Evolutionary conservation across 2,329 filamentous ascomycete species (phyloP).

Genomic region (Ophiocordyceps camponoti-floridani): DNA sequence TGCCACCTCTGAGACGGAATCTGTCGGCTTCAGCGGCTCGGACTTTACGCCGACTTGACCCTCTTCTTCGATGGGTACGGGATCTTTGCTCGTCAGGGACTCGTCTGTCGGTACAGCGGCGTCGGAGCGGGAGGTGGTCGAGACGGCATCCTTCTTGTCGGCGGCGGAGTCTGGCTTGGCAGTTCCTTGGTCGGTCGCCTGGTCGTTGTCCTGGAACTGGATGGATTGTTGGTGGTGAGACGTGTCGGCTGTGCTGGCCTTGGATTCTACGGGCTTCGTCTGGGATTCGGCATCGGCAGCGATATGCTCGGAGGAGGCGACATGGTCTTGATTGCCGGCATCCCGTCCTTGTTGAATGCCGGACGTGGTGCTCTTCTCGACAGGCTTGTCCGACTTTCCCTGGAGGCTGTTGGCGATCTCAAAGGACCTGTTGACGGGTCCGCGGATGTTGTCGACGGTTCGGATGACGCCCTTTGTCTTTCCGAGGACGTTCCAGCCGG

Average conservation of each 20-base stretch:
- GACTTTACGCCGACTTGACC: slow-evolving; percentile 2
- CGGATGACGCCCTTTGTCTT: slow-evolving; percentile 11
- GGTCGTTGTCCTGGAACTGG: slow-evolving; percentile 1
- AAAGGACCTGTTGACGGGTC: slow-evolving; percentile 7
- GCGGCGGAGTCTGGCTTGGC: neutral
- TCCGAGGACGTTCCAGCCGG: slow-evolving; percentile 11
- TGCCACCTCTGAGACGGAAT: slow-evolving; percentile 1
- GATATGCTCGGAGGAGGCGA: neutral
- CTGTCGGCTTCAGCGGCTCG: slow-evolving; percentile 1
- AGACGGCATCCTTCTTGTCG: neutral
- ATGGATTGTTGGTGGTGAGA: neutral
- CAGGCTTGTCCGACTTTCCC: neutral
- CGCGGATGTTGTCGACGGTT: slow-evolving; percentile 2
- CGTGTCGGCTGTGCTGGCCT: neutral
- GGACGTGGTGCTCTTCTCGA: neutral
- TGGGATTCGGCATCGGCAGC: neutral
- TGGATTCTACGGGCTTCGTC: neutral
- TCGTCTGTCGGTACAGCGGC: neutral
- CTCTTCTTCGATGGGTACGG: neutral
- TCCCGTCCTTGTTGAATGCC: neutral
- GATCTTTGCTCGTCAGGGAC: neutral
- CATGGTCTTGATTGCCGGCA: neutral
- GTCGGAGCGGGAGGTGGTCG: neutral
- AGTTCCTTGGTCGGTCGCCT: neutral
- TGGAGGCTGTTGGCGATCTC: neutral